Conservation (phyloP, 1,284 basidiomycete species). For the Apiotrichum mycotoxinovorans region DNA sequence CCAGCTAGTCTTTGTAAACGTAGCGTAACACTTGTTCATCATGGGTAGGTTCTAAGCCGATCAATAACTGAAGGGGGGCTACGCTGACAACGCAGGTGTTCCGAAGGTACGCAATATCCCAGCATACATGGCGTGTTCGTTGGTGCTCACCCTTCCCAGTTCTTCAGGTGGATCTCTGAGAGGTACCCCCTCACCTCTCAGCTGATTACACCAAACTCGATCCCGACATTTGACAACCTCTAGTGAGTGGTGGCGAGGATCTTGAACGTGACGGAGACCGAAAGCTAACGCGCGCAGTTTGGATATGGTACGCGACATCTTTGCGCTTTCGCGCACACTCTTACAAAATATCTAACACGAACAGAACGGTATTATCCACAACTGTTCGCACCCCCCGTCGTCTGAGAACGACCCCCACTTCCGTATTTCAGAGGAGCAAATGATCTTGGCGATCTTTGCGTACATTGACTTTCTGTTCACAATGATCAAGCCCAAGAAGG, state of each 20-base stretch:
- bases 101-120: constrained; percentile 26
- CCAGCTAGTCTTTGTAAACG: background rate
- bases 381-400: constrained; percentile 61
- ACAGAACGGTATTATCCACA: constrained; percentile 99
- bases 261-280: no score
- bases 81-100: constrained; percentile 27
- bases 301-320: constrained; percentile 30
- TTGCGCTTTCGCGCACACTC: background rate
- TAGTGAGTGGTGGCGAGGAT: constrained; percentile 36
- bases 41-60: constrained; percentile 26
- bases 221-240: constrained; percentile 52
- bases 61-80: no score
- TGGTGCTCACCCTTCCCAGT: constrained; percentile 39
- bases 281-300: constrained; percentile 22
- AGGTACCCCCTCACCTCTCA: constrained; percentile 98
- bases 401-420: constrained; percentile 89
- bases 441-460: constrained; percentile 92
- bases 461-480: constrained; percentile 97
- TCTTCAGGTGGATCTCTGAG: constrained; percentile 66
- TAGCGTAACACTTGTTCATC: constrained; percentile 14
- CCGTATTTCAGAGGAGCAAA: constrained; percentile 91
- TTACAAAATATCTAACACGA: constrained; percentile 18
- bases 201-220: constrained; percentile 86
- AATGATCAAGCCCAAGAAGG: constrained; percentile 95
- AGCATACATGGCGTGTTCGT: background rate